These are phyloP conservation scores for Agroathelia rolfsii DNA, from an alignment of 1,284 basidiomycete genomes.

Conservation along the genomic window DNA sequence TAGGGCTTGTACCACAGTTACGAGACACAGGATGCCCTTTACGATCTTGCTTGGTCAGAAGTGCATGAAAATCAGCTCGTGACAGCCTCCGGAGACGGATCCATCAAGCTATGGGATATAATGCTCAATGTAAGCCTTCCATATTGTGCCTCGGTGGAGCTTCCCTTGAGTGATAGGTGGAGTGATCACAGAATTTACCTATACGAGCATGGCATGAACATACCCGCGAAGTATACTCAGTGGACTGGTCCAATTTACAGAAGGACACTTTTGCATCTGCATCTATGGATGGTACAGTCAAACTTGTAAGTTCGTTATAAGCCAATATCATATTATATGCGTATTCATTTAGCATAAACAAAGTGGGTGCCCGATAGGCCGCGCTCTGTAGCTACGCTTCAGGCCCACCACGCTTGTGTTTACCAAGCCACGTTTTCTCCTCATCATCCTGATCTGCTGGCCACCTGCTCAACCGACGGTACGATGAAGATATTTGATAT, in stretches of 20 bases:
- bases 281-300: conserved; percentile 89
- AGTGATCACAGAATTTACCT: conserved; percentile 64
- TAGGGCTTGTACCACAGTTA: conserved; percentile 44
- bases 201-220: conserved; percentile 93
- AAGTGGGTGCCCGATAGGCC: conserved; percentile 85
- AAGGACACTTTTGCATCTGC: conserved; percentile 86
- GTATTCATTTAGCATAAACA: not conserved
- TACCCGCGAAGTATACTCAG: conserved; percentile 83
- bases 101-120: conserved; percentile 86
- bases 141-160: conserved; percentile 3
- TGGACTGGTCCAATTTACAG: conserved; percentile 94
- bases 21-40: conserved; percentile 90
- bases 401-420: conserved; percentile 76
- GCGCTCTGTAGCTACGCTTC: conserved; percentile 70
- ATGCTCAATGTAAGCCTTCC: conserved; percentile 63
- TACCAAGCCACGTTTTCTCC: conserved; percentile 90
- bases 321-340: not conserved
- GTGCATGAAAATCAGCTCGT: conserved; percentile 90
- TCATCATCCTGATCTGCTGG: conserved; percentile 73
- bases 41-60: conserved; percentile 90
- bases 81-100: conserved; percentile 85
- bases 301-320: conserved; percentile 52
- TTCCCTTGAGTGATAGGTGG: conserved; percentile 19
- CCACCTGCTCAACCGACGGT: conserved; percentile 82
- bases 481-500: conserved; percentile 76